phyloP scores from a whole-genome alignment of 768 basidiomycete species.

The Lentinula detonsa region DNA sequence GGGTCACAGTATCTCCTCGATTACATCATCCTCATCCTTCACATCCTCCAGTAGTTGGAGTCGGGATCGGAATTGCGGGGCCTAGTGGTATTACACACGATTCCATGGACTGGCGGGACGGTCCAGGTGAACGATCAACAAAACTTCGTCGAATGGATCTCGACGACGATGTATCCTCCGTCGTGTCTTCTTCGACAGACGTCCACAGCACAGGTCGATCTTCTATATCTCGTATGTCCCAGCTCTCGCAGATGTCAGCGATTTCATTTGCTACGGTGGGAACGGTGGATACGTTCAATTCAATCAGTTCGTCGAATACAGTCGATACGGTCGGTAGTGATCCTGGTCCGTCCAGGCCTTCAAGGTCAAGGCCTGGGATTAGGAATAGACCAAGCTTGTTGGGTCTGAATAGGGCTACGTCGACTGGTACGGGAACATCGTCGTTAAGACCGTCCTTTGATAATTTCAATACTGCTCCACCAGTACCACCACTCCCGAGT shows the following conservation, averaged over 20 bases:
- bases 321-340: slow-evolving; percentile 51
- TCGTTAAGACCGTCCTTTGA: slow-evolving; percentile 71
- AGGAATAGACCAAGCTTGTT: slow-evolving; percentile 58
- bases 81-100: neutral
- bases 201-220: slow-evolving; percentile 61
- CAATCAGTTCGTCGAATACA: neutral
- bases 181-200: slow-evolving; percentile 70
- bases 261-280: slow-evolving; percentile 73
- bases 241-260: slow-evolving; percentile 43
- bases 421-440: slow-evolving; percentile 37
- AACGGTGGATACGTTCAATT: neutral
- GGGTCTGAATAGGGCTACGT: slow-evolving; percentile 69
- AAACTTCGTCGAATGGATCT: slow-evolving; percentile 80
- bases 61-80: neutral
- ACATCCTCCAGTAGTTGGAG: slow-evolving; percentile 1
- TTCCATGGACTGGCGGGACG: slow-evolving; percentile 20
- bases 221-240: neutral
- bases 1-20: slow-evolving; percentile 25
- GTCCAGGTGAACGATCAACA: slow-evolving; percentile 52
- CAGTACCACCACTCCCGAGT: neutral
- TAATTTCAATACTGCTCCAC: slow-evolving; percentile 38
- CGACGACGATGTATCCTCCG: slow-evolving; percentile 81
- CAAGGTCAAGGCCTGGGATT: slow-evolving; percentile 17
- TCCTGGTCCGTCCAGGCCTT: slow-evolving; percentile 52
- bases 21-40: neutral